Percentiles rank a stretch among this genome's conserved stretches.
These are phyloP conservation scores for Wallacemonas sp. DNA, from an alignment of 208 protist species.

Conservation along the genomic window DNA sequence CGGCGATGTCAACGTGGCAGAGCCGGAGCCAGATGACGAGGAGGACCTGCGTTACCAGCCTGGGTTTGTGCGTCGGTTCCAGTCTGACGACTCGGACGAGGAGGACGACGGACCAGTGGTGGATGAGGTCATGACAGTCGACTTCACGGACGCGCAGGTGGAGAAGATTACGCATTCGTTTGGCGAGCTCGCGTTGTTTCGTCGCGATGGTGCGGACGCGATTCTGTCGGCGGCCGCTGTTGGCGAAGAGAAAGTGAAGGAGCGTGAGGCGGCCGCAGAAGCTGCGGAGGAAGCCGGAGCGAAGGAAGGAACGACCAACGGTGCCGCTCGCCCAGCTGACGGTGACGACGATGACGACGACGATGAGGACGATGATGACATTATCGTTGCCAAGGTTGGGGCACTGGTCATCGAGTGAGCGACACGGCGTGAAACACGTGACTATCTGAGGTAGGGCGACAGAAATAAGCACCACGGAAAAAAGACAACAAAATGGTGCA, in stretches of 20 bases:
- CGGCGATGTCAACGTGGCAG: not conserved
- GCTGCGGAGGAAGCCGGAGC: constrained; percentile 10
- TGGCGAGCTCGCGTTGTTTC: constrained; percentile 73
- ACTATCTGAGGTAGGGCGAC: not conserved
- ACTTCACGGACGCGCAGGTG: constrained; percentile 57
- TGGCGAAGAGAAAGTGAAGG: constrained; percentile 12
- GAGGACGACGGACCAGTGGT: constrained; percentile 26
- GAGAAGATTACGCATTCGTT: constrained; percentile 41
- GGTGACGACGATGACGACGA: constrained; percentile 8
- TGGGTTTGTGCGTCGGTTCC: constrained; percentile 35
- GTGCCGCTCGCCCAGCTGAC: not conserved
- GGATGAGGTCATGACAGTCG: constrained; percentile 37
- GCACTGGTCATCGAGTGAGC: not conserved
- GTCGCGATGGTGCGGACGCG: constrained; percentile 21
- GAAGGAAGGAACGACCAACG: not conserved
- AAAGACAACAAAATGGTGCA: too few species aligned
- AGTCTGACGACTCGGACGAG: constrained; percentile 25
- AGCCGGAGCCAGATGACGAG: constrained; percentile 17
- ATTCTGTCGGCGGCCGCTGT: constrained; percentile 5
- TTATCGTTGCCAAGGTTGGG: constrained; percentile 17
- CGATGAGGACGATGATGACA: constrained; percentile 17
- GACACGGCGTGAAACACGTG: too few species aligned
- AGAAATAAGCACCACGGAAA: not conserved
- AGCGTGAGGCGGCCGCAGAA: constrained; percentile 10
- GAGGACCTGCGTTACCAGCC: constrained; percentile 23